A percentile compares a stretch with the other conserved stretches of the same genome.
These are phyloP conservation scores for Geotrichum europaeum DNA, from an alignment of 1,139 yeast species.

Conservation along the genomic window DNA sequence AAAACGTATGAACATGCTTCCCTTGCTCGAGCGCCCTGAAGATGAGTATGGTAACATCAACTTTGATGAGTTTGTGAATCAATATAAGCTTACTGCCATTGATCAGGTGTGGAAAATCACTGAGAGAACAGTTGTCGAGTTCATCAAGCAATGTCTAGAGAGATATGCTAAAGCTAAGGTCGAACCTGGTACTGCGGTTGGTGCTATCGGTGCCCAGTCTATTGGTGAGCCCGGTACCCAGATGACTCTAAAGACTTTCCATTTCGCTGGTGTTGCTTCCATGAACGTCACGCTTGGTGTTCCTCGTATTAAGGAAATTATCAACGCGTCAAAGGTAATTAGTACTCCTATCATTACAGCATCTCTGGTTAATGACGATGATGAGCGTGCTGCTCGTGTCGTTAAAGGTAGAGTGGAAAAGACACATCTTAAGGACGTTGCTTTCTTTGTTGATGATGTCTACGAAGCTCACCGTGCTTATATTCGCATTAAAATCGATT, in stretches of 20 bases:
- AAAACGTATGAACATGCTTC: constrained; percentile 46
- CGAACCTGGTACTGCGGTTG: constrained; percentile 99
- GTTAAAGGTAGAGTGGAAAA: constrained; percentile 97
- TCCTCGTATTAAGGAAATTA: constrained; percentile 97
- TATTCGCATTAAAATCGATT: constrained; percentile 75
- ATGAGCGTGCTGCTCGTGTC: constrained; percentile 96
- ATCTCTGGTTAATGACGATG: constrained; percentile 83
- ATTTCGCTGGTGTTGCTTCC: constrained; percentile 98
- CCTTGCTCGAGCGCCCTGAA: constrained; percentile 42
- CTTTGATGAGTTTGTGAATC: constrained; percentile 41
- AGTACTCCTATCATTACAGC: constrained; percentile 97
- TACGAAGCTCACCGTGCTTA: constrained; percentile 75
- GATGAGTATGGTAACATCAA: constrained; percentile 40
- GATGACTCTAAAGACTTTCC: constrained; percentile 98
- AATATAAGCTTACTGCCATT: constrained; percentile 45
- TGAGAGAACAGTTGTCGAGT: constrained; percentile 51
- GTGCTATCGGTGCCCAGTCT: constrained; percentile 98
- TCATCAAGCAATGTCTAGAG: constrained; percentile 67
- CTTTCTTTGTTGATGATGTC: constrained; percentile 87
- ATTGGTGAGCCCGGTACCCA: constrained; percentile 99
- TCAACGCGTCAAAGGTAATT: constrained; percentile 90
- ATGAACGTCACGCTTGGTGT: constrained; percentile 99
- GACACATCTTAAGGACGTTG: constrained; percentile 79
- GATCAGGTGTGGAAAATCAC: constrained; percentile 73
- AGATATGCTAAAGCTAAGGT: constrained; percentile 89